Evolutionary conservation across 2,329 filamentous ascomycete genomes (phyloP).

Genomic region (Fonsecaea monophora): DNA sequence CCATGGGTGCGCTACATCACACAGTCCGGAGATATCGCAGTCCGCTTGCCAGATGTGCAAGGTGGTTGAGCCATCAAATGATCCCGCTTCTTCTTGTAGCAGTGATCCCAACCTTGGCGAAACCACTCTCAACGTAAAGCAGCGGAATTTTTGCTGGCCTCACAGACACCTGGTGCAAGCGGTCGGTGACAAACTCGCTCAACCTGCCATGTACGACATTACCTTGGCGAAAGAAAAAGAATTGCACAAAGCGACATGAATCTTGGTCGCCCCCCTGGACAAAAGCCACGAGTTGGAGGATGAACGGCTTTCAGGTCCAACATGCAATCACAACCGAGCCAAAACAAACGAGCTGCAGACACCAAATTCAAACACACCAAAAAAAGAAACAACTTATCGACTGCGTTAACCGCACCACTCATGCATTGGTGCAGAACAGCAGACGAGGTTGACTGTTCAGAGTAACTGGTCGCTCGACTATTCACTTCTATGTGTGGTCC

Average conservation of each 20-base stretch:
- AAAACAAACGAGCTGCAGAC: not conserved
- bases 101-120: not conserved
- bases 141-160: constrained; percentile 1
- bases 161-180: not conserved
- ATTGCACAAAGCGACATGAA: not conserved
- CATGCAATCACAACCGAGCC: not conserved
- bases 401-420: not conserved
- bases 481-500: not conserved
- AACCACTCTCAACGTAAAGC: not conserved
- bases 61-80: constrained; percentile 17
- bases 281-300: not conserved
- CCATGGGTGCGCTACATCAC: constrained; percentile 99
- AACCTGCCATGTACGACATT: not conserved
- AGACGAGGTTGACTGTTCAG: not conserved
- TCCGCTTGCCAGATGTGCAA: constrained; percentile 88
- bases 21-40: constrained; percentile 94
- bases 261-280: not conserved
- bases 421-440: not conserved
- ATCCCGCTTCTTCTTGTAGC: not conserved
- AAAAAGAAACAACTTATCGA: not conserved
- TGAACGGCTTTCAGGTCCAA: not conserved
- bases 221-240: not conserved
- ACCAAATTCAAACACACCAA: not conserved
- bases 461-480: not conserved
- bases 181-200: not conserved